These are phyloP conservation scores for Zarea fungicola DNA, from an alignment of 2,329 filamentous ascomycete species.

Conservation along the genomic window DNA sequence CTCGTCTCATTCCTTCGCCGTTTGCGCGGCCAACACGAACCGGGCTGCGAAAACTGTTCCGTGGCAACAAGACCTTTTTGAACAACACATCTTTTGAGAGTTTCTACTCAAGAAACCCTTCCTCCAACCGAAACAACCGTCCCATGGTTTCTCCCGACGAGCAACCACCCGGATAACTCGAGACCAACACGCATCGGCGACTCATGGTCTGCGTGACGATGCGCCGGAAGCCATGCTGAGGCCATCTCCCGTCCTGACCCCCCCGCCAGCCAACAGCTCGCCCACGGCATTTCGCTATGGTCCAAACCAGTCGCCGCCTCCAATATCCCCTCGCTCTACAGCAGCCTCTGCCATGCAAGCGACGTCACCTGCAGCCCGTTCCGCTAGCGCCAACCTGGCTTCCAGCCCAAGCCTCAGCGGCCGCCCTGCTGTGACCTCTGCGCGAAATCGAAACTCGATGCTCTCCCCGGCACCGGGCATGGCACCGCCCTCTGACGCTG, in stretches of 20 bases:
- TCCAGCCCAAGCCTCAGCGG: background rate
- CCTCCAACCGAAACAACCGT: background rate
- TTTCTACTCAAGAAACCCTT: background rate
- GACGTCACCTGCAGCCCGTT: background rate
- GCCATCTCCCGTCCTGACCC: conserved; percentile 12
- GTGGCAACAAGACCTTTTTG: too few relatives aligned
- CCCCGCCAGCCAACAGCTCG: conserved; percentile 9
- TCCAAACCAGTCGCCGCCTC: conserved; percentile 6
- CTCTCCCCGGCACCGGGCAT: background rate
- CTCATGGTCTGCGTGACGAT: conserved; percentile 11
- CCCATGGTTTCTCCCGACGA: conserved; percentile 3
- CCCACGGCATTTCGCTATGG: conserved; percentile 13
- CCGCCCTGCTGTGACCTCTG: background rate
- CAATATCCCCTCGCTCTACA: conserved; percentile 4
- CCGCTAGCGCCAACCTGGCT: background rate
- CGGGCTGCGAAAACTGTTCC: too few relatives aligned
- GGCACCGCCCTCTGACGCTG: background rate
- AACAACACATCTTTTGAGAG: too few relatives aligned
- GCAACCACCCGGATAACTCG: background rate
- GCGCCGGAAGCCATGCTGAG: conserved; percentile 14
- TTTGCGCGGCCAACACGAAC: too few relatives aligned
- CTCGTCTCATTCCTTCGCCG: too few relatives aligned
- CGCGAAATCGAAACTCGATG: background rate
- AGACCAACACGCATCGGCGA: background rate
- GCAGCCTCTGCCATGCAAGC: background rate